Base-by-base conservation (phyloP, 2,329 filamentous ascomycete species). In the Hymenoscyphus fructigenus region DNA sequence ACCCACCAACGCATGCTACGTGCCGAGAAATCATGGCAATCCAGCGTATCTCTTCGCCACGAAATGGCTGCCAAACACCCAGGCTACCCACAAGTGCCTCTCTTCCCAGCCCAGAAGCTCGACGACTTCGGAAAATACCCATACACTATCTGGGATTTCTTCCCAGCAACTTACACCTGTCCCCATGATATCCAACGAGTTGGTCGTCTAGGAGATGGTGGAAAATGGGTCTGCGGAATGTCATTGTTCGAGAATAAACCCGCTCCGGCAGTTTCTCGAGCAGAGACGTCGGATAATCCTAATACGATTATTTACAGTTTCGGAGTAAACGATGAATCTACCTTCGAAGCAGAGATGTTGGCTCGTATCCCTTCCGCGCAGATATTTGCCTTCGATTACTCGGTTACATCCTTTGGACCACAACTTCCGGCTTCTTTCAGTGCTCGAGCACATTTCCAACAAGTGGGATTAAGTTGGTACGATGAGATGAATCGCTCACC, bases 211-310 rank as follows among this genome's bases (percentile, higher is more conserved):
- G 78, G 78, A 34, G 78, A 79, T 47, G 78, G 79, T n/a, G 79
- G 79, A 26, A 80, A 80, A 67, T 79, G 77, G 76, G 75, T 79
- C 15, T 80, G 78, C 68, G 78, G 78, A 44, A 78, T 79, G 75
- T 75, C 73, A 6, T 68, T 72, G n/a, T 78, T 76, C 64, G 76
- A 77, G 66, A 68, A 68, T 14, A 67, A 70, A 57, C 63, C 61
- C 1, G 34, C 57, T 0, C 55, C 63, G 1, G 60, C 68, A 63
- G 55, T 64, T 29, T 44, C 65, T 59, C 36, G 66, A 70, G 14
- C 74, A 12, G 32, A 61, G 3, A 28, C 53, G 12, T 44, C 57
- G 2, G 28, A 15, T 15, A 60, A 60, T 15, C 63, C 60, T 1
- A 50, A 57, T 23, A 70, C 69, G 1, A 68, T 77, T 62, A 74